Percentiles rank a stretch among this genome's conserved stretches.
Evolutionary conservation across 306 rosid genomes (phyloP).

Genomic region (barrel medic (Medicago truncatula)): MtrunA17r5.0-ANR NC_053043.1:17792501-17793000

Average conservation of each 20-base stretch:
- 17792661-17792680: background rate
- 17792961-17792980: constrained; percentile 52
- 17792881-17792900: constrained; percentile 54
- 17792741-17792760: constrained; percentile 23
- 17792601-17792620: constrained; percentile 3
- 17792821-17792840: constrained; percentile 56
- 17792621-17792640: constrained; percentile 28
- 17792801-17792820: constrained; percentile 60
- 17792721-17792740: constrained; percentile 17
- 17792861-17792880: constrained; percentile 53
- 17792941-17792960: constrained; percentile 57
- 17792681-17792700: constrained; percentile 22
- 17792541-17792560: constrained; percentile 17
- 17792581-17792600: constrained; percentile 29
- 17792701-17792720: constrained; percentile 9
- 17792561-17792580: constrained; percentile 36
- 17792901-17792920: constrained; percentile 49
- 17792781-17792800: constrained; percentile 35
- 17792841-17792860: constrained; percentile 54
- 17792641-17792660: background rate
- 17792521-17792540: constrained; percentile 38
- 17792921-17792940: constrained; percentile 45
- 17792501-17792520: constrained; percentile 11
- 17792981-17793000: constrained; percentile 65
- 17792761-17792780: constrained; percentile 4